Percentiles rank a stretch among this genome's conserved stretches.
These are phyloP conservation scores for Fistulifera solaris DNA, from an alignment of 108 stramenopile species.

Conservation along the genomic window DNA sequence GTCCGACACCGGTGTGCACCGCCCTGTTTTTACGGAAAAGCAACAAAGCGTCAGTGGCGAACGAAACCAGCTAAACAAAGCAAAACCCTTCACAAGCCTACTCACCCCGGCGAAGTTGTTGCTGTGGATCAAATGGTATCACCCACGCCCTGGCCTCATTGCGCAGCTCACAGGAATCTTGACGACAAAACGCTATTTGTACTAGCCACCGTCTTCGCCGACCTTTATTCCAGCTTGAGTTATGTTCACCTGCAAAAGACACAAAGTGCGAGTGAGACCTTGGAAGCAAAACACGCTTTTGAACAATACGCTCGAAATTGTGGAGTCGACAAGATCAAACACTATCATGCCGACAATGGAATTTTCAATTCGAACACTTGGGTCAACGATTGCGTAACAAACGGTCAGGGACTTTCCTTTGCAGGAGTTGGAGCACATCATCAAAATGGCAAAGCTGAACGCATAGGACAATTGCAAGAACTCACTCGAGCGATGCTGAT, in stretches of 20 bases:
- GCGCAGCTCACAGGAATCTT: slow-evolving; percentile 35
- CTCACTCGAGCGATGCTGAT: slow-evolving; percentile 13
- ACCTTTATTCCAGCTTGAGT: slow-evolving; percentile 17
- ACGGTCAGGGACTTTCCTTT: slow-evolving; percentile 26
- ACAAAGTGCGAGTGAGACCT: slow-evolving; percentile 22
- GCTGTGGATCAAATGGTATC: slow-evolving; percentile 36
- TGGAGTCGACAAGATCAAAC: slow-evolving; percentile 16
- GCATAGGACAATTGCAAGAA: slow-evolving; percentile 19
- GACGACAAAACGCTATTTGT: slow-evolving; percentile 19
- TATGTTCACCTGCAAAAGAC: slow-evolving; percentile 28
- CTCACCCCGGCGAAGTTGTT: slow-evolving; percentile 22
- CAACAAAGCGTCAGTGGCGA: slow-evolving; percentile 5
- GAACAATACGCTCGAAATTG: slow-evolving; percentile 14
- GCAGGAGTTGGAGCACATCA: slow-evolving; percentile 24
- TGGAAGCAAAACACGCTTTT: slow-evolving; percentile 26
- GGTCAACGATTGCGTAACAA: slow-evolving; percentile 15
- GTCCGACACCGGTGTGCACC: slow-evolving; percentile 1
- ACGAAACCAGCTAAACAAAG: background rate
- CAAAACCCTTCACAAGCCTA: background rate
- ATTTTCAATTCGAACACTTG: slow-evolving; percentile 26
- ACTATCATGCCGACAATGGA: slow-evolving; percentile 45
- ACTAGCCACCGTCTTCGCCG: slow-evolving; percentile 38
- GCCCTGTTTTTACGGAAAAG: slow-evolving; percentile 5
- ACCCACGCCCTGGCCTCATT: slow-evolving; percentile 27
- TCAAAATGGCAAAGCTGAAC: slow-evolving; percentile 26